Percentiles rank a stretch among this genome's conserved stretches.
Conservation (phyloP, 306 rosid genomes). For the Senna siamea region DNA sequence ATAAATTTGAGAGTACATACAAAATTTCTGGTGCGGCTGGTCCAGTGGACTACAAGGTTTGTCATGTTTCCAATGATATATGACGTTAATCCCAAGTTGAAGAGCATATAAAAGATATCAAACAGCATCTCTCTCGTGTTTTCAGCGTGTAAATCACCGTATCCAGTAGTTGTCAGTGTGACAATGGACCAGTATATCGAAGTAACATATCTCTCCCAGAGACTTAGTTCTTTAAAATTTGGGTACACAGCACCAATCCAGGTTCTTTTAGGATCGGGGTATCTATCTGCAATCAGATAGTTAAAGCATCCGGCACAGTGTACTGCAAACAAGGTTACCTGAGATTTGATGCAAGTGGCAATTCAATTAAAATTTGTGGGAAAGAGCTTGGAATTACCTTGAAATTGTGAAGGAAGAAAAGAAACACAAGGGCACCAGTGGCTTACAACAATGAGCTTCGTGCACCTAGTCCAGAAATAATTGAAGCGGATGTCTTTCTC, state of each 20-base stretch:
- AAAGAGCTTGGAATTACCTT: slow-evolving; percentile 7
- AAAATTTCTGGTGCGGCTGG: slow-evolving; percentile 86
- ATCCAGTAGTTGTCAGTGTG: slow-evolving; percentile 89
- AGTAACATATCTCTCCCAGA: slow-evolving; percentile 74
- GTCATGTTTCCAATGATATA: slow-evolving; percentile 96
- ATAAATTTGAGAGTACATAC: slow-evolving; percentile 52
- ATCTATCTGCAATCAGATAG: slow-evolving; percentile 75
- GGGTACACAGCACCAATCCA: slow-evolving; percentile 87
- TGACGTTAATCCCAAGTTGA: slow-evolving; percentile 82
- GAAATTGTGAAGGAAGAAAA: neutral
- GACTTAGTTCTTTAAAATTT: slow-evolving; percentile 65
- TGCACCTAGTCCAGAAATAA: slow-evolving; percentile 92
- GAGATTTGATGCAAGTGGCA: slow-evolving; percentile 34
- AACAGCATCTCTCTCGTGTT: slow-evolving; percentile 82
- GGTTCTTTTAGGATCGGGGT: slow-evolving; percentile 61
- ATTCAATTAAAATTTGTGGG: neutral
- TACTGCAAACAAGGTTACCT: slow-evolving; percentile 88
- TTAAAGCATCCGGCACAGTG: slow-evolving; percentile 88
- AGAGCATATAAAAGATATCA: slow-evolving; percentile 79
- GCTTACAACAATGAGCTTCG: slow-evolving; percentile 79
- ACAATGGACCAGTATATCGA: slow-evolving; percentile 88
- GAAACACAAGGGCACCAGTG: slow-evolving; percentile 18
- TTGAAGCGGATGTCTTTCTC: slow-evolving; percentile 91
- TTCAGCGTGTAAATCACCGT: slow-evolving; percentile 89
- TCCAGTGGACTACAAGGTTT: slow-evolving; percentile 86